Base-by-base conservation (phyloP, 768 basidiomycete genomes). In the Megacollybia marginata region DNA sequence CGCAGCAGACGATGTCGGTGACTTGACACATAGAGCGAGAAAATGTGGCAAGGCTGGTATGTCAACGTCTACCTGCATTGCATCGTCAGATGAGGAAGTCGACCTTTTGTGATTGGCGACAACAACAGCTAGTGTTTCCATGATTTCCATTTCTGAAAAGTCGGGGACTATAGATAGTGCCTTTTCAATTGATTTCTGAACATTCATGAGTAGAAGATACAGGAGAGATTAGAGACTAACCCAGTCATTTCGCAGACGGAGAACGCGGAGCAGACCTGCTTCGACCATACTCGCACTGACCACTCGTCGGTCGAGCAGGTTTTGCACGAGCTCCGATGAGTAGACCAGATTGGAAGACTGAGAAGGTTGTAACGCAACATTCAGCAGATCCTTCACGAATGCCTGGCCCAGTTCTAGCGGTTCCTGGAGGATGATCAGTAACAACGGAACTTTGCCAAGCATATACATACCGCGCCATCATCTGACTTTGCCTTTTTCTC, bases 241-340 rank as follows among this genome's bases (percentile, higher is more conserved):
- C 88, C 89, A 92, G 57, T 91, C 89, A 40, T 71, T 68, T 51
- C 72, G 74, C 47, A 70, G 61, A 43, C 72, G 66, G 33, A 92
- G 62, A 2, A 70, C 69, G 9, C 69, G 67, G 34, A 90, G 56
- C 15, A 91, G 62, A 2, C 80, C 82, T 11, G 74, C 76, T 6
- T 77, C 66, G 9, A 87, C 57, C 84, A 89, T 87, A 28, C 68
- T 72, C 40, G 76, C 72, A 49, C 75, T 80, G 12, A 88, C 74
- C 2, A 76, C 69, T 4, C 72, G 65, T 47, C 67, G 70, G 58
- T 80, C 69, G 4, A 92, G 66, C n/a, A 91, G 69, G 60, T 74
- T 70, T 42, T 68, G 69, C 10, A 82, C 63, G 43, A 84, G 71
- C 48, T 80, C 79, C 1, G 79, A 69, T 5, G 84, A 71, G 58